Conservation (phyloP, 1,139 yeast genomes). For the Williopsis jadinii region DNA sequence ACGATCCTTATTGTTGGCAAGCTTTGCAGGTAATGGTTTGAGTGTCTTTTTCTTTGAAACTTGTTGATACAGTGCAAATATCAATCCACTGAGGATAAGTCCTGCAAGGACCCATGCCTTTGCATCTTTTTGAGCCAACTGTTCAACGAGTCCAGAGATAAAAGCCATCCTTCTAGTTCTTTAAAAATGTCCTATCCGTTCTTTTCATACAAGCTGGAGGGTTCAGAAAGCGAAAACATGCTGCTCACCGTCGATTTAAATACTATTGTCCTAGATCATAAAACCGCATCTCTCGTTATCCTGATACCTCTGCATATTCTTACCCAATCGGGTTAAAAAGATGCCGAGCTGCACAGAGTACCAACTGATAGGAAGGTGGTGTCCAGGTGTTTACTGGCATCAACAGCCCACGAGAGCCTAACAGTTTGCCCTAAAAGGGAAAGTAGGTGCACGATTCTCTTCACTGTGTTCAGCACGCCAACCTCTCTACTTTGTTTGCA, state of each 20-base stretch:
- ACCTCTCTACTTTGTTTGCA: not conserved
- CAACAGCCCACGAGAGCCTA: not conserved
- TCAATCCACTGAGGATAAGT: not conserved
- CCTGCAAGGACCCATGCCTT: not conserved
- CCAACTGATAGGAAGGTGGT: not conserved
- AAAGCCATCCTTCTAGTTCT: not conserved
- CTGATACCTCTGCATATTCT: not conserved
- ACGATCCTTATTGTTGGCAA: conserved; percentile 34
- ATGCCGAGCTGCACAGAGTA: not conserved
- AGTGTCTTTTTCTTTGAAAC: not conserved
- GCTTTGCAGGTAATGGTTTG: conserved; percentile 25
- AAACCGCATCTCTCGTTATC: not conserved
- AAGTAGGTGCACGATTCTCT: too few species aligned
- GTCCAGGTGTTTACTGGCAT: not conserved
- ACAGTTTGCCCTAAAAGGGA: too few species aligned
- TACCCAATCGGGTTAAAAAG: not conserved
- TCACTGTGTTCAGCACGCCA: not conserved
- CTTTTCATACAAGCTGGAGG: not conserved
- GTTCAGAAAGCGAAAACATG: not conserved
- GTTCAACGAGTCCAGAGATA: not conserved
- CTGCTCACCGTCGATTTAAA: not conserved
- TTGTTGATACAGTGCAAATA: not conserved
- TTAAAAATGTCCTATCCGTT: not conserved
- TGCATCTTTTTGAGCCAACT: not conserved
- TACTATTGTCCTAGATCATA: not conserved